A percentile compares a stretch with the other conserved stretches of the same genome.
Evolutionary conservation across 1,139 yeast species (phyloP).

Genomic region (Protomyces inouyei): DNA sequence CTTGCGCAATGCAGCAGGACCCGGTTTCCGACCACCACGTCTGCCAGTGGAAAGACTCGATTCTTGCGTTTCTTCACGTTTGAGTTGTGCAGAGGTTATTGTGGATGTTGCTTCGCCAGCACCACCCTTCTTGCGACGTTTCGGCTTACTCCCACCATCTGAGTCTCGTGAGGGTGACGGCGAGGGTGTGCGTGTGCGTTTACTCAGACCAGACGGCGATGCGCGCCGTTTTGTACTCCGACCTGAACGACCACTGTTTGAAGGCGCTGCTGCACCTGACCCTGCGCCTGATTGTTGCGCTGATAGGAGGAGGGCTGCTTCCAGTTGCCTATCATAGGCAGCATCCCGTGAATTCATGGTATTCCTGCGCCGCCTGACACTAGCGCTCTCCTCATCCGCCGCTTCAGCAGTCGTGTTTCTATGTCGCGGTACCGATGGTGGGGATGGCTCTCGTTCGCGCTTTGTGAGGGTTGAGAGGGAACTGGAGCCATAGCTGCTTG

Average conservation of each 20-base stretch:
- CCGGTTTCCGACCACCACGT: not conserved
- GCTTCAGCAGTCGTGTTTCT: not conserved
- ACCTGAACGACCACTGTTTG: constrained; percentile 13
- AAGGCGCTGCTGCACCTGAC: not conserved
- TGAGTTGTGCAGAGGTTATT: not conserved
- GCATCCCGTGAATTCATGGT: constrained; percentile 48
- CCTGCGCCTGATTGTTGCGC: constrained; percentile 15
- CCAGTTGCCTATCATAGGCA: constrained; percentile 39
- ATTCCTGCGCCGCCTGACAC: constrained; percentile 35
- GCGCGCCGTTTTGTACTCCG: constrained; percentile 9
- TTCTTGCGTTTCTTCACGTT: constrained; percentile 5
- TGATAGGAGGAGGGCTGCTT: constrained; percentile 20
- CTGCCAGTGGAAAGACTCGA: not conserved
- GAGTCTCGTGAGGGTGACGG: constrained; percentile 9
- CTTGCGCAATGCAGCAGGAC: not conserved
- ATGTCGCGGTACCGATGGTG: not conserved
- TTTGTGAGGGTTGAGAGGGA: not conserved
- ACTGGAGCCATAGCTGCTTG: not conserved
- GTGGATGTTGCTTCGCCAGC: not conserved
- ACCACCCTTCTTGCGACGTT: constrained; percentile 16
- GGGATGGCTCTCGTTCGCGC: not conserved
- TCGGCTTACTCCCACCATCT: not conserved
- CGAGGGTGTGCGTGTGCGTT: constrained; percentile 20
- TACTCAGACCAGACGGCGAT: constrained; percentile 5
- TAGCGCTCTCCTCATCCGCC: not conserved